Evolutionary conservation across 345 rosid genomes (phyloP).

Genomic region (Microthlaspi erraticum): DNA sequence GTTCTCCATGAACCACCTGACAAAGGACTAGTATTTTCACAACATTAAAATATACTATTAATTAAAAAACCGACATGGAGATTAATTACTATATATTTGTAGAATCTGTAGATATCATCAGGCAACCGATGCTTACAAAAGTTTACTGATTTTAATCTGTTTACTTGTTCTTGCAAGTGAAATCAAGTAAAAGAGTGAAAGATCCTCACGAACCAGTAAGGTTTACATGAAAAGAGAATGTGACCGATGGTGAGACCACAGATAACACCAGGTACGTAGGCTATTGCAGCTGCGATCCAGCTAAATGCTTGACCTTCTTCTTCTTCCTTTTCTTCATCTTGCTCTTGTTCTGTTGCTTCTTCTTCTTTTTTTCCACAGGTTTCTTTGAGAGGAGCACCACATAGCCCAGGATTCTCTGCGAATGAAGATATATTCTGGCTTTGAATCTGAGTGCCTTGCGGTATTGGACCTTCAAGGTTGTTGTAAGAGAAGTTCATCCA

Average conservation of each 20-base stretch:
- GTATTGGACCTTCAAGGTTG: constrained; percentile 33
- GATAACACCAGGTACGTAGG: constrained; percentile 4
- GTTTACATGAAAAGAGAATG: constrained; percentile 24
- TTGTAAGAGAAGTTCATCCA: constrained; percentile 36
- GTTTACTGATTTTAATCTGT: too few relatives aligned
- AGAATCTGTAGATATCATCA: too few relatives aligned
- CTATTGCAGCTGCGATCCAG: constrained; percentile 35
- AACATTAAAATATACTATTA: too few relatives aligned
- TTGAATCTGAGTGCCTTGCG: constrained; percentile 35
- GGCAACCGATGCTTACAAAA: too few relatives aligned
- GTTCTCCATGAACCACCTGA: too few relatives aligned
- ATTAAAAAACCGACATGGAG: too few relatives aligned
- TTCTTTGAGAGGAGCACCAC: constrained; percentile 25
- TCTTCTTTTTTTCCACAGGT: not conserved
- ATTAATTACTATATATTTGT: too few relatives aligned
- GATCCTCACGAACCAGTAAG: constrained; percentile 6
- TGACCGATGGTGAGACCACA: constrained; percentile 34
- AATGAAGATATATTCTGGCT: constrained; percentile 31
- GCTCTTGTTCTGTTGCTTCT: constrained; percentile 8
- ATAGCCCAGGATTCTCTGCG: not conserved
- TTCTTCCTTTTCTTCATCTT: constrained; percentile 2
- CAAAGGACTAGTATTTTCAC: too few relatives aligned
- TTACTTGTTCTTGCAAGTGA: too few relatives aligned
- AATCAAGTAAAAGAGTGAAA: constrained; percentile 1
- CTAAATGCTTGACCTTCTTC: not conserved